A percentile compares a stretch with the other conserved stretches of the same genome.
phyloP scores from a whole-genome alignment of 2,329 filamentous ascomycete species.

The Xylaria sp. region DNA sequence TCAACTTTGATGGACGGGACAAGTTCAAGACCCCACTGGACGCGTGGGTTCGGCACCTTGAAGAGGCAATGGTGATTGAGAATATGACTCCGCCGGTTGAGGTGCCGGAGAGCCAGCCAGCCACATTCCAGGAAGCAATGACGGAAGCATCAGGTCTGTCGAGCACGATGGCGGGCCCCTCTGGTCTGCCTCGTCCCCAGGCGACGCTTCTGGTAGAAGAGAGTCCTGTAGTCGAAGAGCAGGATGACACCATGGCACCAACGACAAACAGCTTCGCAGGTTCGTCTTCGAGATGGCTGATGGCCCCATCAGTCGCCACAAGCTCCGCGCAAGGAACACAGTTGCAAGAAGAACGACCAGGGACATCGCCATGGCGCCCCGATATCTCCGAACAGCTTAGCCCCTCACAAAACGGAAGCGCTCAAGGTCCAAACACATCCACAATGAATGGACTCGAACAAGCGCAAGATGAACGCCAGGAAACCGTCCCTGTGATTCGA shows the following conservation, averaged over 20 bases:
- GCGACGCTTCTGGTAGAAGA: neutral
- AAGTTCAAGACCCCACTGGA: conserved; percentile 27
- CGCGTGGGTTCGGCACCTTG: conserved; percentile 18
- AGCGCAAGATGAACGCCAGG: neutral
- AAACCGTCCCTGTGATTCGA: neutral
- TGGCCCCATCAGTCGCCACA: neutral
- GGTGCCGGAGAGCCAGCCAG: neutral
- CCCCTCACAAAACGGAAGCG: neutral
- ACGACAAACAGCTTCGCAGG: neutral
- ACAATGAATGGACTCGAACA: neutral
- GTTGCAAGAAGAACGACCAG: neutral
- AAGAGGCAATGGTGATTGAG: neutral
- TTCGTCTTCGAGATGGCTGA: neutral
- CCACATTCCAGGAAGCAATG: neutral
- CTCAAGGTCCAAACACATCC: neutral
- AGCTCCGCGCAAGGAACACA: neutral
- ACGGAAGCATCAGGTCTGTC: neutral
- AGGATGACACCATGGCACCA: neutral
- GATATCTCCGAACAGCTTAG: neutral
- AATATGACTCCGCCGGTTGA: neutral
- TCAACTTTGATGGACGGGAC: conserved; percentile 27
- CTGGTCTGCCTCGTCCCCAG: neutral
- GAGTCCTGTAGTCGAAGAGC: neutral
- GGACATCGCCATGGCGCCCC: neutral
- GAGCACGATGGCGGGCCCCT: neutral